Base-by-base conservation (phyloP, 2,329 filamentous ascomycete genomes). In the Fusarium anguioides region DNA sequence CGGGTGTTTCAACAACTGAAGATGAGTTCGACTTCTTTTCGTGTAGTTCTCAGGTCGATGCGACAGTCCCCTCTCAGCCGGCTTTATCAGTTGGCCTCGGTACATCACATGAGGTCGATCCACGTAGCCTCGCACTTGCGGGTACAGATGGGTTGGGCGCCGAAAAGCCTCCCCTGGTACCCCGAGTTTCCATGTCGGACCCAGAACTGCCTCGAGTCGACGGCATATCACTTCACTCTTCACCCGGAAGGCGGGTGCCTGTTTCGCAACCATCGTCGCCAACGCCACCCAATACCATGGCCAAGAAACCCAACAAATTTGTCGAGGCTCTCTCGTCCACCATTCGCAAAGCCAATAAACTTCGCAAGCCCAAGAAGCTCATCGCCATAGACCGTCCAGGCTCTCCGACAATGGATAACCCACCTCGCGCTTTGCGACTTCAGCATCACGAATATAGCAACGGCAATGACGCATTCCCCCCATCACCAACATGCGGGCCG, bases 201-300 rank as follows among this genome's bases (percentile, higher is more conserved):
- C 80, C 81, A 35, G 82, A 83, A 66, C 75, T 84, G n/a, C 76
- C 82, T 10, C 76, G 78, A 27, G 76, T 84, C 4, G 81, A 83
- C 65, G 79, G 79, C n/a, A 83, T 84, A 64, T 81, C 81, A n/a
- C 68, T 83, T 24, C 78, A 78, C 24, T 45, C 50, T 56, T 80
- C 78, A 10, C 77, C 78, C 21, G 72, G 59, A 14, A 75, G 76
- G 54, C 72, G 73, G 37, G 64, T 64, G 47, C 70, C 74, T 44
- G 64, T 68, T 58, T 77, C 75, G 24, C 71, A 76, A 40, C 77
- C 75, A 21, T 68, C 75, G 11, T 76, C 75, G 42, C 76, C 76
- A 26, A 75, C 74, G 23, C 76, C 75, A n/a, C 74, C 75, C 12
- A 76, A 60, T 20, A 75, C 72, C 23, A 66, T 53, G 18, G 61